Conservation (phyloP, 2,329 filamentous ascomycete species). For the Talaromyces rugulosus region DNA sequence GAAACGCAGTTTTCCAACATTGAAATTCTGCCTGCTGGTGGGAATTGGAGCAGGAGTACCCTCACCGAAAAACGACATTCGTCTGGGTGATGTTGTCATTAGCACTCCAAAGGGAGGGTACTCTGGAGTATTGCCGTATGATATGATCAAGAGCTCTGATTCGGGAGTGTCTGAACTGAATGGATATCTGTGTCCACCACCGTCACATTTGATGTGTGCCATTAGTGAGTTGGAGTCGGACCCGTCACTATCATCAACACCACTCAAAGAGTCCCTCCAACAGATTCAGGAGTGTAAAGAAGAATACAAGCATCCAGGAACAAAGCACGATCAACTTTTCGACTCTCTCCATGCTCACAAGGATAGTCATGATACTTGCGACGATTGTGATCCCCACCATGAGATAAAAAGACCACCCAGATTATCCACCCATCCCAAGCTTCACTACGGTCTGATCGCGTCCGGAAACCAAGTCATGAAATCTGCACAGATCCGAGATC, state of each 20-base stretch:
- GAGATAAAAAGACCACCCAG: background rate
- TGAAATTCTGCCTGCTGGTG: constrained; percentile 22
- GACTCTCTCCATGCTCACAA: background rate
- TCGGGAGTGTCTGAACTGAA: constrained; percentile 5
- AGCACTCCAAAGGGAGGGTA: constrained; percentile 16
- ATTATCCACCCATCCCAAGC: background rate
- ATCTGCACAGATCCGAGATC: constrained; percentile 12
- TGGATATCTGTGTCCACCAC: constrained; percentile 6
- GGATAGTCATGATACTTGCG: background rate
- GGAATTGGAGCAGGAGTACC: constrained; percentile 26
- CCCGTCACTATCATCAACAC: constrained; percentile 1
- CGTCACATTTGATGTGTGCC: constrained; percentile 6
- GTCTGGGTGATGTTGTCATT: constrained; percentile 26
- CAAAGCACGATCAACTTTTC: background rate
- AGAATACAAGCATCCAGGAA: constrained; percentile 5
- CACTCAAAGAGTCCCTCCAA: constrained; percentile 3
- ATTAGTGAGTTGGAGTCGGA: constrained; percentile 10
- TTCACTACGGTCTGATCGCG: constrained; percentile 18
- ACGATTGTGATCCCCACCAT: background rate
- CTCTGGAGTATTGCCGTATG: constrained; percentile 17
- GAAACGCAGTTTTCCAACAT: constrained; percentile 18
- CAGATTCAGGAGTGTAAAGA: constrained; percentile 5
- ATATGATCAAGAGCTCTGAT: constrained; percentile 13
- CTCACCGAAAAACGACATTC: constrained; percentile 9
- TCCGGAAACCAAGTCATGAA: constrained; percentile 19